Evolutionary conservation across 345 rosid species (phyloP).

Genomic region (Salix koriyanagi): DNA sequence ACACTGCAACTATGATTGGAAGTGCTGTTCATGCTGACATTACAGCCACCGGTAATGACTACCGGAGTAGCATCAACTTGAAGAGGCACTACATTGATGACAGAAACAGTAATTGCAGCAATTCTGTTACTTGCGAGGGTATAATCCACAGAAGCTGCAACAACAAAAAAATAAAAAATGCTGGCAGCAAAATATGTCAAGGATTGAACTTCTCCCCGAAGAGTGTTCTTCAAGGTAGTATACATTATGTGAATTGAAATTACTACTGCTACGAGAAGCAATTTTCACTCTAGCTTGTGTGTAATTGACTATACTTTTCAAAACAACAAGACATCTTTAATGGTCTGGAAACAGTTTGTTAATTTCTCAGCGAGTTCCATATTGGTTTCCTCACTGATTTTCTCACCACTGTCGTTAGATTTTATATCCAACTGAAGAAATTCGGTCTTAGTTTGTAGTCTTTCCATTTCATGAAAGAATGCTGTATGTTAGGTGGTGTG

Average conservation of each 20-base stretch:
- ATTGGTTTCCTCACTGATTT: too few relatives aligned
- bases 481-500: too few relatives aligned
- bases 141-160: constrained; percentile 9
- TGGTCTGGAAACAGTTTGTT: too few relatives aligned
- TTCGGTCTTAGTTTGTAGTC: too few relatives aligned
- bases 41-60: neutral
- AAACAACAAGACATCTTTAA: too few relatives aligned
- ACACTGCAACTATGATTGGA: neutral
- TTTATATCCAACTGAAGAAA: too few relatives aligned
- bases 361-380: too few relatives aligned
- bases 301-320: too few relatives aligned
- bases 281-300: neutral
- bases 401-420: too few relatives aligned
- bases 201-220: constrained; percentile 46
- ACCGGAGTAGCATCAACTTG: constrained; percentile 2
- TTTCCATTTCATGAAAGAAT: too few relatives aligned
- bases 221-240: constrained; percentile 63
- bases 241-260: neutral
- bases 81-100: constrained; percentile 5
- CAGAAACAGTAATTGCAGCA: constrained; percentile 20
- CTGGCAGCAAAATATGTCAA: constrained; percentile 20
- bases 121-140: constrained; percentile 3
- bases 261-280: neutral
- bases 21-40: constrained; percentile 6
- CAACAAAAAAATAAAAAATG: constrained; percentile 7